Evolutionary conservation across 225 moss, liverwort and hornwort genomes (phyloP).

Genomic region (Takakia lepidozioides): DNA sequence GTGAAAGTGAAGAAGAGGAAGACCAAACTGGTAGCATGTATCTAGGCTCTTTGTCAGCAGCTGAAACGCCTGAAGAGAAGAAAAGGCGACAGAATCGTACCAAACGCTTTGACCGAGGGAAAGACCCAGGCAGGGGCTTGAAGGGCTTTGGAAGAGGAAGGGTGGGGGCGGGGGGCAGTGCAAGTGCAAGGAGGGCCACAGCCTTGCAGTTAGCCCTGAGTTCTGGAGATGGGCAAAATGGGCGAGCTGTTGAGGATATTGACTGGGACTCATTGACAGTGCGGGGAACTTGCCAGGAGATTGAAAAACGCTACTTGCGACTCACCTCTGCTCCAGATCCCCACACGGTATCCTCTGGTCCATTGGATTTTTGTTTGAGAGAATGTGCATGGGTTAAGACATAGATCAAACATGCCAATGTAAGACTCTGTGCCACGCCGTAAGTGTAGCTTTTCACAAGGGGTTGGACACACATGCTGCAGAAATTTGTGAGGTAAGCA

Average conservation of each 20-base stretch:
- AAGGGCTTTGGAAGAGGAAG: constrained; percentile 42
- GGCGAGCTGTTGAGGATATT: constrained; percentile 88
- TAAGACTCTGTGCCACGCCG: no score
- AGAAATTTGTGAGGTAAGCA: no score
- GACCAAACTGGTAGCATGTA: constrained; percentile 40
- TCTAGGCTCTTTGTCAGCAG: constrained; percentile 52
- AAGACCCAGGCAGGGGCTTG: constrained; percentile 43
- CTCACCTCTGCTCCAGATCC: constrained; percentile 97
- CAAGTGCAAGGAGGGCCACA: constrained; percentile 71
- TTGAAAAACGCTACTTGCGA: constrained; percentile 90
- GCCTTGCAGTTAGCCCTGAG: constrained; percentile 69
- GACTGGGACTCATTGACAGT: constrained; percentile 98
- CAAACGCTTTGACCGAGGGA: constrained; percentile 88
- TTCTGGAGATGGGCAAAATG: constrained; percentile 66
- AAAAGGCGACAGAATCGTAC: constrained; percentile 89
- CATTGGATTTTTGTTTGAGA: no score
- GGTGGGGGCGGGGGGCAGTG: constrained; percentile 42
- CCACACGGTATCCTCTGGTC: constrained; percentile 51
- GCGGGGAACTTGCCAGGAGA: constrained; percentile 80
- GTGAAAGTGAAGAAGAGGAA: constrained; percentile 73
- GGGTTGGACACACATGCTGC: no score
- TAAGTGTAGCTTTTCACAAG: no score
- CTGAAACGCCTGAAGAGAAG: constrained; percentile 84
- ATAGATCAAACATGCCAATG: no score
- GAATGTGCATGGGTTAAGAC: no score